Conservation (phyloP, 2,329 filamentous ascomycete species). For the Zasmidium angulare region DNA sequence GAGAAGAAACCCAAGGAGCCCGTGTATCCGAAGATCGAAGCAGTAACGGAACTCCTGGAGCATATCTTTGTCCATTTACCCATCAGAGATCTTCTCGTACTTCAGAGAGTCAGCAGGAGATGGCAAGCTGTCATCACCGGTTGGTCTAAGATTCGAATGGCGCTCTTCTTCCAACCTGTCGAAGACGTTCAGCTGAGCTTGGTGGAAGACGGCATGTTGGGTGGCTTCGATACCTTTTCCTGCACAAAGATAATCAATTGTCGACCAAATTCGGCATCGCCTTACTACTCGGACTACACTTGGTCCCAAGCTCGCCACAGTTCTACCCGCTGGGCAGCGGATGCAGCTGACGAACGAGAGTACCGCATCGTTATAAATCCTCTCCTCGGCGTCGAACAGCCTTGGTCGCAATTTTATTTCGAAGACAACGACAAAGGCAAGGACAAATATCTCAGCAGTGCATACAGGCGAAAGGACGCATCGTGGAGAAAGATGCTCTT, state of each 20-base stretch:
- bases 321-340: not conserved
- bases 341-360: not conserved
- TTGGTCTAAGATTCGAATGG: not conserved
- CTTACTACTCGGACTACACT: no score
- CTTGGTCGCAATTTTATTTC: not conserved
- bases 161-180: not conserved
- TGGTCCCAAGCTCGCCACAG: not conserved
- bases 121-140: not conserved
- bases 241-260: not conserved
- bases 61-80: not conserved
- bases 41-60: not conserved
- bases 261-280: not conserved
- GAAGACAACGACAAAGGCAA: not conserved
- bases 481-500: slow-evolving; percentile 5
- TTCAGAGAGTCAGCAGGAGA: not conserved
- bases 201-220: not conserved
- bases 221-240: not conserved
- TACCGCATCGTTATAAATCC: slow-evolving; percentile 6
- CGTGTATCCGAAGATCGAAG: not conserved
- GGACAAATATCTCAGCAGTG: not conserved
- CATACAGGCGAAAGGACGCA: not conserved
- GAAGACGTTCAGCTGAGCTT: not conserved
- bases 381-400: not conserved
- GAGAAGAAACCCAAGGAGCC: not conserved
- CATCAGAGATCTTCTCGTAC: not conserved